Evolutionary conservation across 495 filamentous ascomycete genomes (phyloP), one percentile per base, ranked within the genome.

Genomic region (Aspergillus kassunensis): DNA sequence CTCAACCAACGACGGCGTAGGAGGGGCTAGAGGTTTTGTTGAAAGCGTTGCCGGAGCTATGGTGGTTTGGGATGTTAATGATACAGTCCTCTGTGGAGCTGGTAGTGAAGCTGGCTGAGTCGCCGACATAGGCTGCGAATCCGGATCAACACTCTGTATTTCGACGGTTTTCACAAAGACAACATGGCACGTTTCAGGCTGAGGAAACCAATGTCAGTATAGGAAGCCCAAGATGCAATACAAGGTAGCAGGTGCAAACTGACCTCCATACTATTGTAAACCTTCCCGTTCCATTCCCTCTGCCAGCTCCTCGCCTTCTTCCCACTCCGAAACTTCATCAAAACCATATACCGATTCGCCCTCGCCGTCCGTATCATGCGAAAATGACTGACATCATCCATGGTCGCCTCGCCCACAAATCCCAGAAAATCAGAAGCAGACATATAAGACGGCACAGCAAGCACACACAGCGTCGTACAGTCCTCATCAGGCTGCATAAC

Each of bases 151-250:
- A 13, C 65, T 60, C 45, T 76, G 70, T 57, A 88, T 88, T 53
- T 83, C 76, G 34, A 98, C 95, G 9, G 89, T 89, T 62, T 93
- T 95, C 67, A 98, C 86, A 65, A 95, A 97, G 1, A 93, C 87
- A 30, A 97, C 89, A 71, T 96, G 95, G 68, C 93, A 97, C 34
- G 90, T 91, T 70, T 98, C 95, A 30, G 93, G 89, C 90, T 96
- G 55, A 29, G 27, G 37, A 31, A 31, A 36, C 12, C 24, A 27
- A 27, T 49, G 31, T 72, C 50, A 73, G 64, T 42, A 44, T 9
- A 35, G 16, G 45, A 53, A 34, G 10, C 6, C 39, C 34, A 57
- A 16, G 35, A 46, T 19, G 3, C 12, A 10, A 10, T 11, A 8
- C 30, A 21, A 46, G 29, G 7, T 42, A 45, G 25, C 24, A 36